Percentiles rank a stretch among this genome's conserved stretches.
These are phyloP conservation scores for Penicillium longicatenatum DNA, from an alignment of 495 filamentous ascomycete species.

Conservation along the genomic window DNA sequence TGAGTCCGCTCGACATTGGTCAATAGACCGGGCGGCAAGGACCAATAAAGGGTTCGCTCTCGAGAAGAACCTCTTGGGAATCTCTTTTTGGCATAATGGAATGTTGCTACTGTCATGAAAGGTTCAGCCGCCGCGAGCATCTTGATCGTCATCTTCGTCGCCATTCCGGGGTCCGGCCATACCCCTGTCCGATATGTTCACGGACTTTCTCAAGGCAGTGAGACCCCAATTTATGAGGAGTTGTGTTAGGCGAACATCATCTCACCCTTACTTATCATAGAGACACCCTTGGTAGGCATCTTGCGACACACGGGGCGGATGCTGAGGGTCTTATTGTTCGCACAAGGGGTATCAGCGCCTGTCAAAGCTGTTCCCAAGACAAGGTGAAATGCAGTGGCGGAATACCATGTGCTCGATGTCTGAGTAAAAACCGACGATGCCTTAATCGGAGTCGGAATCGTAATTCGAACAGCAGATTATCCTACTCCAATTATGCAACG, in stretches of 20 bases:
- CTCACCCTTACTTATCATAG: not conserved
- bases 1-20: too few species aligned
- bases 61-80: too few species aligned
- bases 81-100: not conserved
- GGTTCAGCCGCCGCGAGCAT: not conserved
- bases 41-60: too few species aligned
- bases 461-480: not conserved
- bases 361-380: slow-evolving; percentile 2
- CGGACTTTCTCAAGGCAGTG: not conserved
- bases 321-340: not conserved
- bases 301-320: not conserved
- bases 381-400: slow-evolving; percentile 1
- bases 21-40: too few species aligned
- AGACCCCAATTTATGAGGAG: not conserved
- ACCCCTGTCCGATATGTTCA: not conserved
- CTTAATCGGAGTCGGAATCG: not conserved
- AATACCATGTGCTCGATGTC: not conserved
- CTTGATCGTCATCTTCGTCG: slow-evolving; percentile 1
- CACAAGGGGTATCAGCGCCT: not conserved
- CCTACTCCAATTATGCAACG: not conserved
- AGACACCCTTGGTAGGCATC: not conserved
- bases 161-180: not conserved
- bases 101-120: not conserved
- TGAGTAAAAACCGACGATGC: not conserved
- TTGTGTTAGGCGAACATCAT: not conserved